Percentiles rank a stretch among this genome's conserved stretches.
phyloP scores from a whole-genome alignment of 148 eudicot species.

The Oxyria digyna region DNA sequence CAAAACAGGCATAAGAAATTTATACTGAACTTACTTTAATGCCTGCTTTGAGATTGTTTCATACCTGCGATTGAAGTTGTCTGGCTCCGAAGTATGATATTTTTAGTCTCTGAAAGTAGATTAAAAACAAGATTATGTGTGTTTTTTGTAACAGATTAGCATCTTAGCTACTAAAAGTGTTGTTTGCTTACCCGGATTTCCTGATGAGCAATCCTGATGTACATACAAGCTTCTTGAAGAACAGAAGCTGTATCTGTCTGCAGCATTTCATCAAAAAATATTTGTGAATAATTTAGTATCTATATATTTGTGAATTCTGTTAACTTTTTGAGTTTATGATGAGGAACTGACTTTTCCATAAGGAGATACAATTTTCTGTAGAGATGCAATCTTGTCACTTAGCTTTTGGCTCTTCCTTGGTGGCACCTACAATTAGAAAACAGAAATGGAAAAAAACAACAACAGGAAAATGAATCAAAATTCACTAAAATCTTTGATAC shows the following conservation, averaged over 20 bases:
- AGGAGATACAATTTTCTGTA: slow-evolving; percentile 56
- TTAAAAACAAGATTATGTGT: neutral
- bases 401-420: slow-evolving; percentile 42
- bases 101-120: slow-evolving; percentile 18
- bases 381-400: slow-evolving; percentile 44
- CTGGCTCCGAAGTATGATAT: slow-evolving; percentile 20
- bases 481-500: neutral
- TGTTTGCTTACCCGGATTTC: slow-evolving; percentile 32
- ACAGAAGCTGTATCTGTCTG: slow-evolving; percentile 69
- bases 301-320: too few species aligned
- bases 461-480: neutral
- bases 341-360: slow-evolving; percentile 49
- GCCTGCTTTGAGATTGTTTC: neutral
- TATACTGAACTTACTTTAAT: too few species aligned
- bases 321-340: neutral
- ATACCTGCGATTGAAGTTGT: slow-evolving; percentile 13
- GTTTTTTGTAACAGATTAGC: neutral
- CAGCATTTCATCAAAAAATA: slow-evolving; percentile 6
- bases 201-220: slow-evolving; percentile 40
- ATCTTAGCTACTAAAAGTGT: neutral
- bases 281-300: neutral
- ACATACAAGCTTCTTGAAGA: slow-evolving; percentile 49
- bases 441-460: neutral
- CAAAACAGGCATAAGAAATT: neutral
- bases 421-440: slow-evolving; percentile 9